Evolutionary conservation across 2,329 filamentous ascomycete species (phyloP), one percentile per base, ranked within the genome.

Genomic region (Lachnellula suecica): DNA sequence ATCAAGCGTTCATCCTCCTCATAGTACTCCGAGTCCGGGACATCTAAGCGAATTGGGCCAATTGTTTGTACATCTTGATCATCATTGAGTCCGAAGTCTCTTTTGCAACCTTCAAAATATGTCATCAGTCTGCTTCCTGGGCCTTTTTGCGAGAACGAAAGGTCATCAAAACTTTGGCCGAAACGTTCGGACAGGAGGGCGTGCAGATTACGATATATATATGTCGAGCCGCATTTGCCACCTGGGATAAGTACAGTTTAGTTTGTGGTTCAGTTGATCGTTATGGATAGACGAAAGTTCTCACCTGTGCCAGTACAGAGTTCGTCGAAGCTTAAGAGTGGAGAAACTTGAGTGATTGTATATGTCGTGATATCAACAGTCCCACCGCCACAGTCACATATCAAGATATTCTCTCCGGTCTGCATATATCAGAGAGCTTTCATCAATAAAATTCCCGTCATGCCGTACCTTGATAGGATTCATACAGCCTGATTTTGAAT

Each of bases 341-440:
- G 61, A 1, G 34, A 8, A 25, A 60, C 52, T 8, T 61, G 52
- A 1, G 23, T 50, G 6, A 63, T 56, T 1, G 17, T 53, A 27
- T 64, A 64, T 3, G 61, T 62, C 2, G 62, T 64, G 3, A 64
- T 59, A 31, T 64, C 62, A 22, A 63, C 49, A 9, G 62, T 64
- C 2, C 61, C 59, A 3, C 61, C 61, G 13, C 62, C 62, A 44
- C 61, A 63, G 10, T 64, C 61, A 29, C 61, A 64, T 0, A 64
- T 53, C 0, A 63, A 44, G 5, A 64, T 57, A 20, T 61, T 52
- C 2, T 64, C 60, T 10, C 49, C 31, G 1, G 17, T 2, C 61
- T 64, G 45, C 0, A 0, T 20, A 41, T 4, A 2, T 56, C 35
- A 57, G 49, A 20, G n/a, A 11, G 6, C 13, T 41, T 9, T 41